These are phyloP conservation scores for Pichia sporocuriosa DNA, from an alignment of 805 yeast species.

Conservation along the genomic window DNA sequence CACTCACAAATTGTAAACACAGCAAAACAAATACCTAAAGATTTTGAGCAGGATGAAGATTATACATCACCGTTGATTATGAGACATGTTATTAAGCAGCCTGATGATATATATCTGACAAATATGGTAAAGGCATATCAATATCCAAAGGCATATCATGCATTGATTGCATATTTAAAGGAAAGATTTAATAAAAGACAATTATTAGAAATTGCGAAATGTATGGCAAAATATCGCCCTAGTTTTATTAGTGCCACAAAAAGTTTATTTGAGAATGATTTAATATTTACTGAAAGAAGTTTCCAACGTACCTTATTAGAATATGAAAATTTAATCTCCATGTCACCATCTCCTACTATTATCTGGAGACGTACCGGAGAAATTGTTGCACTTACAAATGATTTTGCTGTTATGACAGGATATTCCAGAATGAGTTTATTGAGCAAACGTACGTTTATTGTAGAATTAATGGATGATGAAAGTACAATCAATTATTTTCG, in stretches of 20 bases:
- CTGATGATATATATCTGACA: conserved; percentile 44
- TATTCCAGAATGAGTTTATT: conserved; percentile 51
- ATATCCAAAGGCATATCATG: conserved; percentile 59
- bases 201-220: conserved; percentile 40
- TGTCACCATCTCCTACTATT: conserved; percentile 71
- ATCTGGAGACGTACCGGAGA: conserved; percentile 87
- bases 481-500: conserved; percentile 67
- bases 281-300: conserved; percentile 53
- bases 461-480: conserved; percentile 78
- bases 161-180: conserved; percentile 48
- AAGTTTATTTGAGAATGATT: conserved; percentile 62
- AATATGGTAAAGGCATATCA: conserved; percentile 42
- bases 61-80: conserved; percentile 53
- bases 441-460: conserved; percentile 57
- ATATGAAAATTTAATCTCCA: conserved; percentile 44
- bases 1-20: conserved; percentile 48
- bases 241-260: conserved; percentile 73
- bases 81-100: conserved; percentile 47
- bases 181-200: conserved; percentile 39
- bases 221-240: conserved; percentile 64
- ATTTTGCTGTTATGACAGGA: conserved; percentile 64
- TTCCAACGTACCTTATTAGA: conserved; percentile 54
- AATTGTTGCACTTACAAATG: conserved; percentile 71
- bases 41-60: conserved; percentile 33
- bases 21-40: conserved; percentile 35